Percentiles rank a stretch among this genome's conserved stretches.
phyloP scores from a whole-genome alignment of 257 asterid genomes.

The Solanum medicagineum region DNA sequence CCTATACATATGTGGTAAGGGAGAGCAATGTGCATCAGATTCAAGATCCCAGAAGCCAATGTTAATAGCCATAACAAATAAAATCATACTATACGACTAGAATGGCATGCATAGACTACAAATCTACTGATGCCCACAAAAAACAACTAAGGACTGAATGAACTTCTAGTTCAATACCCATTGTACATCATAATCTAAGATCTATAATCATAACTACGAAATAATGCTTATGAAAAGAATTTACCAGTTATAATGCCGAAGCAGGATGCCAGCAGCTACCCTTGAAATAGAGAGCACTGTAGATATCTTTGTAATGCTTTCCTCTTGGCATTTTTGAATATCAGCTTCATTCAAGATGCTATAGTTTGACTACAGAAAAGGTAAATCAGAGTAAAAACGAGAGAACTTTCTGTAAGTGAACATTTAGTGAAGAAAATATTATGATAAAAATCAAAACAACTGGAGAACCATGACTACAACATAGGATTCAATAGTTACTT shows the following conservation, averaged over 20 bases:
- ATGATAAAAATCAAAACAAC: not conserved
- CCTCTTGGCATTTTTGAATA: constrained; percentile 73
- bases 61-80: not conserved
- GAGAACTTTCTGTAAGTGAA: not conserved
- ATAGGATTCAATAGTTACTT: not conserved
- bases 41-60: not conserved
- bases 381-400: not conserved
- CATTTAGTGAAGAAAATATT: not conserved
- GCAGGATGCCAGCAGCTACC: constrained; percentile 78
- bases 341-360: constrained; percentile 71
- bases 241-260: constrained; percentile 88
- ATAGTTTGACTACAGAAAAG: constrained; percentile 41
- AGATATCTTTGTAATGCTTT: constrained; percentile 55
- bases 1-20: not conserved
- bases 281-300: constrained; percentile 76
- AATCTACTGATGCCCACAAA: not conserved
- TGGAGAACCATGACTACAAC: not conserved
- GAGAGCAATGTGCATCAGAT: not conserved
- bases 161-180: not conserved
- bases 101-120: not conserved
- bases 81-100: not conserved
- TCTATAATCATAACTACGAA: not conserved
- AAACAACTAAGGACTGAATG: not conserved
- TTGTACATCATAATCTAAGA: not conserved
- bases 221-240: constrained; percentile 2